phyloP scores from a whole-genome alignment of 306 rosid species.

The Glycyrrhiza uralensis region DNA sequence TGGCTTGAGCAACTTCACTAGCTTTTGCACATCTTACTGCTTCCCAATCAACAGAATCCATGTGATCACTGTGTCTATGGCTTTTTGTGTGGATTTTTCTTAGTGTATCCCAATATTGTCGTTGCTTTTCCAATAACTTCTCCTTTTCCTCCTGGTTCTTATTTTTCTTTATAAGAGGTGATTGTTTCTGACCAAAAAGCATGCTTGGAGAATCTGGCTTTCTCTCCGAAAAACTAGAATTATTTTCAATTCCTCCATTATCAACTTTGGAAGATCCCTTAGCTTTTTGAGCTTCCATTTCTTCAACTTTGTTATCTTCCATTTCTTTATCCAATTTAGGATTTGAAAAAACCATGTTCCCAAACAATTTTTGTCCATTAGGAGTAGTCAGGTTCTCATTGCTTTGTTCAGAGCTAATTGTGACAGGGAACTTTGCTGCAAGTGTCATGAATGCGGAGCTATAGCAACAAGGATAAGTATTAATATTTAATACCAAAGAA shows the following conservation, averaged over 20 bases:
- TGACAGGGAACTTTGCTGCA: conserved; percentile 45
- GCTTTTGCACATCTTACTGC: conserved; percentile 45
- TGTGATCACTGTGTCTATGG: conserved; percentile 12
- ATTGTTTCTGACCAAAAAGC: neutral
- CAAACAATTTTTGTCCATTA: neutral
- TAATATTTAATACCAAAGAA: neutral
- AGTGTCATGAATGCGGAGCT: conserved; percentile 77
- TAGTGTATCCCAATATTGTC: conserved; percentile 43
- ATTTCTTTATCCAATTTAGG: neutral
- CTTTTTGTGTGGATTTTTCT: conserved; percentile 12
- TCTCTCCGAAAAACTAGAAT: neutral
- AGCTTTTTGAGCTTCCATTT: neutral
- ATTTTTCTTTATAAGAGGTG: neutral
- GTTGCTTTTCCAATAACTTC: conserved; percentile 9
- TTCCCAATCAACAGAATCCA: conserved; percentile 64
- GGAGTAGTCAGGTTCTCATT: neutral
- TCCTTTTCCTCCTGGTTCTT: conserved; percentile 5
- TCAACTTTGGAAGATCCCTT: neutral
- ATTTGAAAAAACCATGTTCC: neutral
- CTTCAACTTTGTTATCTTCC: conserved; percentile 1
- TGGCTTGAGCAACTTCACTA: conserved; percentile 40
- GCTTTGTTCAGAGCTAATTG: neutral
- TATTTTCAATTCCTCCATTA: neutral
- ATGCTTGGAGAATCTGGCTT: neutral
- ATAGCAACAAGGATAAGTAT: neutral